Evolutionary conservation across 2,329 filamentous ascomycete genomes (phyloP), one percentile per base, ranked within the genome.

Genomic region (Myrmaecium sp.): DNA sequence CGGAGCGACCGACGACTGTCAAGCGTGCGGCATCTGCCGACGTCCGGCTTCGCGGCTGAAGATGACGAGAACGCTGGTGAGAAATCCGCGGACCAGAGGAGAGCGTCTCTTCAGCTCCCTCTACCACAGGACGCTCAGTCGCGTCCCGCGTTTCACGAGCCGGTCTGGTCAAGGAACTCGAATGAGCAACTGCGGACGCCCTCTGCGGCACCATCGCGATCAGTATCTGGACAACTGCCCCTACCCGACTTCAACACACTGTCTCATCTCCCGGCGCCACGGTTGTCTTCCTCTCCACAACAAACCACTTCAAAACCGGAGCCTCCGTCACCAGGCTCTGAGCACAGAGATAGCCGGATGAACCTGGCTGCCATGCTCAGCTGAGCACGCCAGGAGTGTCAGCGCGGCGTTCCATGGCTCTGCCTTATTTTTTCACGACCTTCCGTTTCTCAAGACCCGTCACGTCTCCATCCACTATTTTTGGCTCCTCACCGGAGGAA

Each of bases 1-100:
- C 36, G 49, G n/a, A 43, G 43, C 6, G 48, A 52, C 39, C 48
- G 49, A 17, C 48, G 44, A 31, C 47, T 43, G 29, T 52, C 49
- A 2, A 42, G 41, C 34, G 19, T 33, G 17, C 43, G 46, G 13
- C 47, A 43, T 23, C 39, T 52, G n/a, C 54, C 37, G 30, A 46
- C 43, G 21, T 51, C 36, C 33, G 51, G 38, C 34, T 59, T 39
- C 37, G 52, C 40, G 35, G 47, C 33, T 32, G 47, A 48, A 7
- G 47, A 50, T 24, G 48, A 51, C 21, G n/a, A n/a, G n/a, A n/a
- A n/a, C n/a, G n/a, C n/a, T n/a, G n/a, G n/a, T n/a, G n/a, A n/a
- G n/a, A n/a, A n/a, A n/a, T n/a, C n/a, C n/a, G 22, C 24, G 2
- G 46, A 42, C 32, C 40, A 38, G 29, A 40, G 44, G 15, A 40